Evolutionary conservation across 805 yeast genomes (phyloP).

Genomic region (Ogataea nonfermentans): DNA sequence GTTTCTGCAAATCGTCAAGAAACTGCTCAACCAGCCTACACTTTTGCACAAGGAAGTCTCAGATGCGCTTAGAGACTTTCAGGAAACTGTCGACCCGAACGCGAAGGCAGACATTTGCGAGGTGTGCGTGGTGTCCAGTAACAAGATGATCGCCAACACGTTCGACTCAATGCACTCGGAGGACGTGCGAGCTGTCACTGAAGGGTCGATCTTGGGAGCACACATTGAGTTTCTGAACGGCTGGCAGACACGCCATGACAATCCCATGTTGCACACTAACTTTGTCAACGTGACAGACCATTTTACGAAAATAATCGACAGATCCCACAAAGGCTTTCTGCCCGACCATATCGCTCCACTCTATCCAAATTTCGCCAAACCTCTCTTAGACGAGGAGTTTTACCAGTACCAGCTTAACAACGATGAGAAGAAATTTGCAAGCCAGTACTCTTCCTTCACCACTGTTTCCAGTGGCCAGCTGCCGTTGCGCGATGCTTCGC

Average conservation of each 20-base stretch:
- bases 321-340: conserved; percentile 24
- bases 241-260: conserved; percentile 34
- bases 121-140: conserved; percentile 28
- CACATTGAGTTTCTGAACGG: conserved; percentile 34
- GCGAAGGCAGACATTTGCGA: conserved; percentile 19
- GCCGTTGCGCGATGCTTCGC: conserved; percentile 30
- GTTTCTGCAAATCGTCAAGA: conserved; percentile 30
- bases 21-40: conserved; percentile 26
- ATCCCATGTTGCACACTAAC: conserved; percentile 28
- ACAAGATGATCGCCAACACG: conserved; percentile 23
- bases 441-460: conserved; percentile 34
- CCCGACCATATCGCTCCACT: conserved; percentile 13
- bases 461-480: conserved; percentile 24
- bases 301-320: conserved; percentile 25
- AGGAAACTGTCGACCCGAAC: conserved; percentile 23
- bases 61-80: conserved; percentile 7
- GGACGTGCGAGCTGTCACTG: conserved; percentile 9
- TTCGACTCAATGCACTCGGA: conserved; percentile 10
- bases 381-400: conserved; percentile 22
- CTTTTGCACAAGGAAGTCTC: conserved; percentile 18
- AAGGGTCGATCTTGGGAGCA: conserved; percentile 25
- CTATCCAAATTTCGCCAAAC: conserved; percentile 25
- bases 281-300: conserved; percentile 27
- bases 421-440: conserved; percentile 27
- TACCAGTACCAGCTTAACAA: conserved; percentile 18